phyloP scores from a whole-genome alignment of 202 grass and related monocot species.

The Zoysia matrella region DNA sequence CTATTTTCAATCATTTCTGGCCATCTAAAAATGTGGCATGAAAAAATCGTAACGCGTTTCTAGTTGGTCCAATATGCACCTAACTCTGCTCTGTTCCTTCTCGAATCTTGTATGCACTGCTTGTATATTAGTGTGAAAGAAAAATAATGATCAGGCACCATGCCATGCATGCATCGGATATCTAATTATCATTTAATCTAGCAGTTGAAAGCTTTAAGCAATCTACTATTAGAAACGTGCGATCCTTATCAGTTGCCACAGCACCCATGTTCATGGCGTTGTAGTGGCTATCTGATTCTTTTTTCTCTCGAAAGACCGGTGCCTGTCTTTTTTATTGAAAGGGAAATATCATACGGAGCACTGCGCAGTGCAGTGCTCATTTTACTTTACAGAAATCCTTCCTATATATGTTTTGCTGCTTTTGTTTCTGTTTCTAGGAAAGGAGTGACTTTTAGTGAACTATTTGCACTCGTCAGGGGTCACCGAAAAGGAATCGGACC shows the following conservation, averaged over 20 bases:
- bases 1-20: neutral
- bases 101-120: neutral
- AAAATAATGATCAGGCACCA: neutral
- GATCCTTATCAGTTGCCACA: neutral
- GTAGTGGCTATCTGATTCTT: neutral
- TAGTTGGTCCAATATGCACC: neutral
- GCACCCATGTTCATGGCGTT: neutral
- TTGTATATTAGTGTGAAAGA: neutral
- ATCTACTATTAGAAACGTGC: neutral
- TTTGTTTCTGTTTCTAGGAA: neutral
- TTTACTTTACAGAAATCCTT: neutral
- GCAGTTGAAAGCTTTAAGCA: neutral
- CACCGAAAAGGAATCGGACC: no score
- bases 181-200: constrained; percentile 10
- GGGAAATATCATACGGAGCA: neutral
- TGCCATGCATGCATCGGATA: neutral
- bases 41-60: neutral
- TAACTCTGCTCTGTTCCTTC: neutral
- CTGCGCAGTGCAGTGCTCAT: neutral
- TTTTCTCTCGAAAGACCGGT: no score
- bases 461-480: neutral
- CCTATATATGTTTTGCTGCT: neutral
- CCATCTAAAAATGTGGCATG: neutral
- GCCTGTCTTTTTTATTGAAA: neutral
- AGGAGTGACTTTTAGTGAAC: neutral